Conservation (phyloP, 306 rosid species). For the Senna tora region DNA sequence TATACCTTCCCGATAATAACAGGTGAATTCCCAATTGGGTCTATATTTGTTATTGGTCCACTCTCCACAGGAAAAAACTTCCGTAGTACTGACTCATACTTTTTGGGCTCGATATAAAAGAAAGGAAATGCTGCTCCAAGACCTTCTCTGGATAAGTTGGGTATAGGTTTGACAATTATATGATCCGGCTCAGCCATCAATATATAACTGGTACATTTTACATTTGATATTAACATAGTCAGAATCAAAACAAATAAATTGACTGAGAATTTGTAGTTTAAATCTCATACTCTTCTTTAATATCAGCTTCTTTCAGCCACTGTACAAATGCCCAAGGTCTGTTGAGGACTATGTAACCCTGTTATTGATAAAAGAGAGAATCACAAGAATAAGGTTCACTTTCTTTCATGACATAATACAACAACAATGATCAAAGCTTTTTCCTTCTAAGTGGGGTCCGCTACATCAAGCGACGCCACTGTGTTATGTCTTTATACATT, state of each 20-base stretch:
- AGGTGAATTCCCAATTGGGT: conserved; percentile 98
- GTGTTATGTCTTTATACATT: too few relatives aligned
- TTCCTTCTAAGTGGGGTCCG: too few relatives aligned
- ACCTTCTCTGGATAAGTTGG: conserved; percentile 84
- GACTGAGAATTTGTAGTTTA: conserved; percentile 5
- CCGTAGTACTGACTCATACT: conserved; percentile 70
- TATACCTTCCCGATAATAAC: conserved; percentile 92
- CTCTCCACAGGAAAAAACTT: conserved; percentile 78
- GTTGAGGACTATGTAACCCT: conserved; percentile 99
- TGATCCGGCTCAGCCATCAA: conserved; percentile 60
- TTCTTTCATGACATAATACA: not conserved
- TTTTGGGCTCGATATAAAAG: conserved; percentile 94
- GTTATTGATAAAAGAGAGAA: conserved; percentile 33
- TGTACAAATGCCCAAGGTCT: conserved; percentile 99
- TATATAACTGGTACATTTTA: not conserved
- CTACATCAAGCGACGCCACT: too few relatives aligned
- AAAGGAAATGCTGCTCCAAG: conserved; percentile 96
- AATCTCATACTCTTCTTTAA: conserved; percentile 86
- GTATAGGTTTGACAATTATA: conserved; percentile 91
- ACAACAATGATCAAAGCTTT: too few relatives aligned
- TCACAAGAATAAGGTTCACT: conserved; percentile 22
- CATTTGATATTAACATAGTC: not conserved
- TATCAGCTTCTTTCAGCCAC: conserved; percentile 91
- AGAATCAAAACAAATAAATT: not conserved
- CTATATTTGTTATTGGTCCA: conserved; percentile 83